A percentile compares a stretch with the other conserved stretches of the same genome.
Conservation (phyloP, 2,329 filamentous ascomycete genomes). For the Scedosporium dehoogii region DNA sequence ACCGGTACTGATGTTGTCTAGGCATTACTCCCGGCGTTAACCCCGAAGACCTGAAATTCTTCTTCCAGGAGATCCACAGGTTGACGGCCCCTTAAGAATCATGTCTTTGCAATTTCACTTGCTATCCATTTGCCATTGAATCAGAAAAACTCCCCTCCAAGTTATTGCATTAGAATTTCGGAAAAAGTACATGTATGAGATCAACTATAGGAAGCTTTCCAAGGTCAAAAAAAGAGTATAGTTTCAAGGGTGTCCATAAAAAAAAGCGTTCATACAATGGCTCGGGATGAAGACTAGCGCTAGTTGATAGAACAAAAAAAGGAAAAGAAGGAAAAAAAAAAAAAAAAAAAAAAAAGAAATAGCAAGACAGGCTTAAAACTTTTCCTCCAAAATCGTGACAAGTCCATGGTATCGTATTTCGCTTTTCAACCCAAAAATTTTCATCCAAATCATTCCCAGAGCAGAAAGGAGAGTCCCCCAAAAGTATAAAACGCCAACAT, state of each 20-base stretch:
- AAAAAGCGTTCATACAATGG: neutral
- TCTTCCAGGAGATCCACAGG: slow-evolving; percentile 84
- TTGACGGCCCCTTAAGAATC: slow-evolving; percentile 35
- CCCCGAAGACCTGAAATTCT: slow-evolving; percentile 86
- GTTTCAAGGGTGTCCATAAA: neutral
- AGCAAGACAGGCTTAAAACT: neutral
- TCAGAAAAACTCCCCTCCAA: neutral
- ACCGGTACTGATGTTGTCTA: slow-evolving; percentile 22
- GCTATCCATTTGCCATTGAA: neutral
- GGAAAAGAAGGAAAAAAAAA: neutral
- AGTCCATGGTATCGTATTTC: neutral
- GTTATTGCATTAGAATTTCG: neutral
- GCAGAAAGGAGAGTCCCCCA: neutral
- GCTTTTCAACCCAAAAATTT: neutral
- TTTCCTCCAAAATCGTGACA: neutral
- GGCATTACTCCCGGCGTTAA: slow-evolving; percentile 92
- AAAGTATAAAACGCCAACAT: neutral
- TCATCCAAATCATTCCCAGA: neutral
- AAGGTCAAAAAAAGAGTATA: neutral
- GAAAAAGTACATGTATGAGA: neutral
- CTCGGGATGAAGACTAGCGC: neutral
- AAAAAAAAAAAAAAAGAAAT: neutral
- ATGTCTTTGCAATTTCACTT: neutral
- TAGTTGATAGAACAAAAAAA: neutral
- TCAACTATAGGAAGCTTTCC: neutral